Evolutionary conservation across 1,284 basidiomycete species (phyloP), one percentile per base, ranked within the genome.

Genomic region (Mycosarcoma mackinlayi): DNA sequence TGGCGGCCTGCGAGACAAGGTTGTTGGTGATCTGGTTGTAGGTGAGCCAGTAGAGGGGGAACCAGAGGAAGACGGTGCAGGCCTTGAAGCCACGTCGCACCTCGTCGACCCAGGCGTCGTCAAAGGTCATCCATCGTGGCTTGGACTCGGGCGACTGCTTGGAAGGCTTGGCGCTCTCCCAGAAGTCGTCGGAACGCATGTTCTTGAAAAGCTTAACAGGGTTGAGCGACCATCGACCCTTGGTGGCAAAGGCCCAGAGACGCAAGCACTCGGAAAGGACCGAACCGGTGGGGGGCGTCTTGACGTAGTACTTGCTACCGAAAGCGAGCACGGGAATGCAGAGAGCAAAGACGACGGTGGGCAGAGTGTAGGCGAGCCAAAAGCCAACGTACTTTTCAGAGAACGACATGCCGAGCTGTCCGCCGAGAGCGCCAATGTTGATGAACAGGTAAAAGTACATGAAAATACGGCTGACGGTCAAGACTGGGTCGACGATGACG

Each of bases 71-170:
- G 56, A 94, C 92, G 38, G 85, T 83, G 84, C 92, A 94, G 9
- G 93, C 93, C 83, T 91, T 92, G 83, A 93, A 84, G 2, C 91
- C 92, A 75, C 92, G 87, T 56, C 86, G 86, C 48, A 94, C 88
- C 80, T 94, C 92, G 53, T 92, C 91, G 14, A 94, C 91, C 88
- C 85, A 86, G 44, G 76, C 65, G 70, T 86, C 85, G 73, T 86
- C 85, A 78, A 83, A 86, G 7, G 78, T 84, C 78, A 85, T 84
- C 85, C 83, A 86, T 9, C 50, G 16, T 1, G 84, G 84, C 39
- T 76, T 77, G 46, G 78, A 65, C 19, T 64, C 51, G 48, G 84
- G 78, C 38, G 57, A 39, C 57, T 66, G 91, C 52, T 82, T 75
- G n/a, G 76, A 76, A 10, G 91, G 91, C 82, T 91, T 92, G 4